A percentile compares a stretch with the other conserved stretches of the same genome.
Evolutionary conservation across 2,329 filamentous ascomycete genomes (phyloP).

Genomic region (Orbilia ellipsospora): DNA sequence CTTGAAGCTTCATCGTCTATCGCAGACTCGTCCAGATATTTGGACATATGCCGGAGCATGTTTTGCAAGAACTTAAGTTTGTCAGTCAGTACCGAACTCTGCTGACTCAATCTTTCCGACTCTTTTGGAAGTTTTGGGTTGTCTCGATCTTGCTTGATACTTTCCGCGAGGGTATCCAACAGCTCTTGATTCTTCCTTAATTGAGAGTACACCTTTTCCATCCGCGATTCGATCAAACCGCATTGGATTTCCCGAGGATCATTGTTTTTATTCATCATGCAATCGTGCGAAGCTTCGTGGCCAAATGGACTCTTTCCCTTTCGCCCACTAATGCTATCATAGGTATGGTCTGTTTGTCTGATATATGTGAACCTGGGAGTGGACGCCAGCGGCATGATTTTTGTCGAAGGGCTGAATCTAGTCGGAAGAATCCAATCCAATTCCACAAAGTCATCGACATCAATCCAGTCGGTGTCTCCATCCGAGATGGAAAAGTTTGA

Average conservation of each 20-base stretch:
- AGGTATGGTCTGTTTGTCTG: slow-evolving; percentile 91
- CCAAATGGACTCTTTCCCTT: slow-evolving; percentile 90
- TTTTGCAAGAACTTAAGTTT: slow-evolving; percentile 71
- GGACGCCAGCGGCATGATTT: slow-evolving; percentile 90
- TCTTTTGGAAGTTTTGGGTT: slow-evolving; percentile 67
- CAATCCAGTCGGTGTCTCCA: slow-evolving; percentile 94
- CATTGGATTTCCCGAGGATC: slow-evolving; percentile 87
- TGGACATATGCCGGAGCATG: slow-evolving; percentile 70
- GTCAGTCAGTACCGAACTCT: slow-evolving; percentile 69
- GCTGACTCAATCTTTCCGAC: slow-evolving; percentile 68
- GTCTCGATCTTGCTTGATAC: slow-evolving; percentile 67
- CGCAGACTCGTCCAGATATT: slow-evolving; percentile 66
- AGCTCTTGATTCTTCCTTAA: slow-evolving; percentile 77
- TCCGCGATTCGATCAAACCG: slow-evolving; percentile 81
- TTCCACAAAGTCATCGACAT: slow-evolving; percentile 99
- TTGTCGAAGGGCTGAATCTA: slow-evolving; percentile 89
- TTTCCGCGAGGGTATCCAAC: slow-evolving; percentile 78
- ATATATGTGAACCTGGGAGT: slow-evolving; percentile 98
- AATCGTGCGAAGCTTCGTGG: slow-evolving; percentile 90
- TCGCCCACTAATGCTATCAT: slow-evolving; percentile 71
- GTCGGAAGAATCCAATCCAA: slow-evolving; percentile 94
- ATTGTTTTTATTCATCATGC: slow-evolving; percentile 90
- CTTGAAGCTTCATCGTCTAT: slow-evolving; percentile 66
- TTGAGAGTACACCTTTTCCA: slow-evolving; percentile 81
- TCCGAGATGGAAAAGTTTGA: slow-evolving; percentile 96